These are phyloP conservation scores for Talaromyces islandicus DNA, from an alignment of 2,329 filamentous ascomycete genomes.

Conservation along the genomic window DNA sequence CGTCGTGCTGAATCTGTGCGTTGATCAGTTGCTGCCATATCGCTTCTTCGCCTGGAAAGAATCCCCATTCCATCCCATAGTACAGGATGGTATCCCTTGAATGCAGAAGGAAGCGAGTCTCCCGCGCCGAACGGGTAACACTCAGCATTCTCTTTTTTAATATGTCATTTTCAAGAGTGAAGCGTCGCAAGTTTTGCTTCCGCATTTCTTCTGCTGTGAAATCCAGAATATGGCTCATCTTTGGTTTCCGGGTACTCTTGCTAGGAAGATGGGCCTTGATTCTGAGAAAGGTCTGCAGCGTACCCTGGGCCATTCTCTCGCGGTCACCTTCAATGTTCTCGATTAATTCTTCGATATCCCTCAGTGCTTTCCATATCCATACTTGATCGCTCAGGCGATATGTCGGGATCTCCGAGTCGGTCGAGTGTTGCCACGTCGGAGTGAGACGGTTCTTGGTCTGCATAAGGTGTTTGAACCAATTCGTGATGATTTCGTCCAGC, in stretches of 20 bases:
- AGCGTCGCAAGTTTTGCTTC: slow-evolving; percentile 13
- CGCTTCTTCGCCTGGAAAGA: slow-evolving; percentile 9
- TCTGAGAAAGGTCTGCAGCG: neutral
- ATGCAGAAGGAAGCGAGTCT: slow-evolving; percentile 15
- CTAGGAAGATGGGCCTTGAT: neutral
- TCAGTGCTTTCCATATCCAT: slow-evolving; percentile 15
- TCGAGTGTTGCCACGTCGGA: slow-evolving; percentile 14
- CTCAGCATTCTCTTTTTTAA: slow-evolving; percentile 13
- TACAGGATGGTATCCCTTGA: slow-evolving; percentile 14
- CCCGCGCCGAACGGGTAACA: slow-evolving; percentile 13
- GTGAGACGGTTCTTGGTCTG: slow-evolving; percentile 11
- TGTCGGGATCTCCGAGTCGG: slow-evolving; percentile 11
- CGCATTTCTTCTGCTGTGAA: slow-evolving; percentile 13
- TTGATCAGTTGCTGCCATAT: slow-evolving; percentile 9
- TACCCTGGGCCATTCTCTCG: neutral
- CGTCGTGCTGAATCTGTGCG: slow-evolving; percentile 11
- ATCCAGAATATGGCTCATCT: slow-evolving; percentile 1
- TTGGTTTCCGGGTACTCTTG: slow-evolving; percentile 1
- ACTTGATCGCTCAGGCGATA: slow-evolving; percentile 15
- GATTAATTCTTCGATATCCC: slow-evolving; percentile 12
- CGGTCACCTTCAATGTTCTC: slow-evolving; percentile 2
- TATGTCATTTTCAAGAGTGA: slow-evolving; percentile 13
- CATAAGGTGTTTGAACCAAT: slow-evolving; percentile 8
- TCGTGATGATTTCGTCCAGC: slow-evolving; percentile 5
- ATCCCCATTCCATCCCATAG: slow-evolving; percentile 13